These are phyloP conservation scores for Taphrina flavorubra DNA, from an alignment of 1,139 yeast species.

Conservation along the genomic window DNA sequence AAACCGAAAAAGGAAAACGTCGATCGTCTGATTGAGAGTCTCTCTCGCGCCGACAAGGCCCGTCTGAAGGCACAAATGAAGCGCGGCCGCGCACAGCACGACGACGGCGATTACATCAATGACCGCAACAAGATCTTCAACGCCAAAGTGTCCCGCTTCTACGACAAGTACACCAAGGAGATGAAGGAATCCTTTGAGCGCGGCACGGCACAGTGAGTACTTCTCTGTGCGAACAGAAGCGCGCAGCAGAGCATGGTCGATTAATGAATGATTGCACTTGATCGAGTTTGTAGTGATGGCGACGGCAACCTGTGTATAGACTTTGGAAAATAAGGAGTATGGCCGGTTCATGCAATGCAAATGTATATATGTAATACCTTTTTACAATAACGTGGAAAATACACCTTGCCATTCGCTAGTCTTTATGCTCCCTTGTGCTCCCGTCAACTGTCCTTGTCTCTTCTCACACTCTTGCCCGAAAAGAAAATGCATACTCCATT, in stretches of 20 bases:
- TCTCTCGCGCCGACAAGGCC: conserved; percentile 54
- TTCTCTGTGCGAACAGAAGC: too few species aligned
- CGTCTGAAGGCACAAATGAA: conserved; percentile 53
- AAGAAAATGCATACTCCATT: too few species aligned
- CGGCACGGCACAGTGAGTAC: conserved; percentile 52
- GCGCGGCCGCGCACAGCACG: conserved; percentile 51
- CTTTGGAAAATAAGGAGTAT: neutral
- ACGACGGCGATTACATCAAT: conserved; percentile 59
- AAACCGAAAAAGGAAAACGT: conserved; percentile 55
- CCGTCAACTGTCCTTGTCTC: too few species aligned
- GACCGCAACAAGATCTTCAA: conserved; percentile 82
- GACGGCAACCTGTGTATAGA: neutral
- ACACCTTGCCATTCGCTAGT: conserved; percentile 3
- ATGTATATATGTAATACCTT: neutral
- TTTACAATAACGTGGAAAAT: neutral
- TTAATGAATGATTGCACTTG: too few species aligned
- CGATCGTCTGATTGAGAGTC: conserved; percentile 54
- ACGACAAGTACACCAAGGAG: conserved; percentile 58
- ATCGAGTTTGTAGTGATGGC: neutral
- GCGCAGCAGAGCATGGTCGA: too few species aligned
- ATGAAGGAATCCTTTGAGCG: conserved; percentile 55
- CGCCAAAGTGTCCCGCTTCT: conserved; percentile 67
- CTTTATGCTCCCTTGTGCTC: neutral
- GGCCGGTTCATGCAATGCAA: conserved; percentile 4
- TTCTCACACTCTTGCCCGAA: too few species aligned